Base-by-base conservation (phyloP, 2,329 filamentous ascomycete species). In the Aspergillus sp. region DNA sequence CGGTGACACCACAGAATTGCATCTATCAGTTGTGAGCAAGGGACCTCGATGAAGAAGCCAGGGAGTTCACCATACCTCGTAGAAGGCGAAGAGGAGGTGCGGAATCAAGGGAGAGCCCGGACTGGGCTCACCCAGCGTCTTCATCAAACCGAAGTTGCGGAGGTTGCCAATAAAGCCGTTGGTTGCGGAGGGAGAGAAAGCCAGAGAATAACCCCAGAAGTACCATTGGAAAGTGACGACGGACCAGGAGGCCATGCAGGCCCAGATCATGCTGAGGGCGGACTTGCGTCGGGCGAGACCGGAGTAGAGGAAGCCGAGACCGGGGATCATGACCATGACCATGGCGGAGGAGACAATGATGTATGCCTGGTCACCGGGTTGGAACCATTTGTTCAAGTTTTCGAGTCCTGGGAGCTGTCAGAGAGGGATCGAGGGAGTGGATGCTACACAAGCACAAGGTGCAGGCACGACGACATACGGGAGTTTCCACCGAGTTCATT, bases 221-320 rank as follows among this genome's bases (percentile, higher is more conserved):
- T 96, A 97, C 94, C 94, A 99, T 77, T 99, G 94, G 79, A 99
- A 96, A 51, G 89, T 88, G 71, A 96, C 82, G 68, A 97, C 86
- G 45, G 89, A 92, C 69, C 88, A 88, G 44, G 91, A 94, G 72
- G 88, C 93, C 89, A 99, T 95, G 76, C 88, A 91, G 13, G 93
- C 91, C 90, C 92, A 97, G 67, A 99, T 94, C 80, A 97, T 88
- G 59, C 91, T 96, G 41, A 99, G 82, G 26, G 94, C 94, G 4
- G 94, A 97, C 79, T 99, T 99, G 80, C 94, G 85, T 61, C 94
- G 88, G n/a, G 94, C 93, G 61, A 97, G 87, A 61, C 94, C 94
- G 11, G 93, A 96, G 79, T 99, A 99, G 60, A 99, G 85, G 76
- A 99, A 96, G 51, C 90, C 92, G 64, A 99, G 92, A 65, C 94